Evolutionary conservation across 1,284 basidiomycete genomes (phyloP).

Genomic region (Leccinum ponderosum): DNA sequence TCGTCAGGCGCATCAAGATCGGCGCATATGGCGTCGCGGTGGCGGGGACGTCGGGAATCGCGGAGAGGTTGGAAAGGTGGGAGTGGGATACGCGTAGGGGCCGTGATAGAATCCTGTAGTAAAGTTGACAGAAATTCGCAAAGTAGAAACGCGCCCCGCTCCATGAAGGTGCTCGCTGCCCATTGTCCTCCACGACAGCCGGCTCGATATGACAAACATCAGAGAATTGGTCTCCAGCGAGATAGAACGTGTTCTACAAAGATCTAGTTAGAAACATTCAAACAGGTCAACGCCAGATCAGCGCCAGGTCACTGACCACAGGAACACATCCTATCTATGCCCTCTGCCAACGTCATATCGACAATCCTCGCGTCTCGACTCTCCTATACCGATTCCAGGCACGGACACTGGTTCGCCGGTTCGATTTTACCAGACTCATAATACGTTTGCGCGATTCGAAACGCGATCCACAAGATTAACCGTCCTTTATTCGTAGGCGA

Average conservation of each 20-base stretch:
- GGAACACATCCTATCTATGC: constrained; percentile 41
- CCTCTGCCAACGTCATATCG: constrained; percentile 38
- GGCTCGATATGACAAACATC: constrained; percentile 55
- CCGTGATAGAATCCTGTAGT: constrained; percentile 39
- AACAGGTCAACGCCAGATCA: neutral
- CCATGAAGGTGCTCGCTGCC: constrained; percentile 40
- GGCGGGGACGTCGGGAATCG: constrained; percentile 30
- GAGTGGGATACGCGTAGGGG: constrained; percentile 50
- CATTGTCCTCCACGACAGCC: constrained; percentile 38
- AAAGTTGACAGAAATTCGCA: neutral
- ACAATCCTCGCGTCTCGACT: constrained; percentile 46
- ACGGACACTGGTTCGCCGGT: too few relatives aligned
- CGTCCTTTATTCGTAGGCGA: too few relatives aligned
- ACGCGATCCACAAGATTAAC: too few relatives aligned
- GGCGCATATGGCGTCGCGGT: too few relatives aligned
- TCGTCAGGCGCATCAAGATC: too few relatives aligned
- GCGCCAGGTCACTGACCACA: constrained; percentile 33
- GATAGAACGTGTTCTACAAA: constrained; percentile 47
- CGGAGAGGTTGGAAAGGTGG: constrained; percentile 57
- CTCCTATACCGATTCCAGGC: constrained; percentile 38
- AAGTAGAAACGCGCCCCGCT: constrained; percentile 6
- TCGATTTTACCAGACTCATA: too few relatives aligned
- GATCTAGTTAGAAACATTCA: neutral
- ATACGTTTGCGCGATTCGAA: too few relatives aligned
- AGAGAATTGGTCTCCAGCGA: constrained; percentile 62